Conservation (phyloP, 495 filamentous ascomycete genomes). For the Saxophila tyrrhenica region DNA sequence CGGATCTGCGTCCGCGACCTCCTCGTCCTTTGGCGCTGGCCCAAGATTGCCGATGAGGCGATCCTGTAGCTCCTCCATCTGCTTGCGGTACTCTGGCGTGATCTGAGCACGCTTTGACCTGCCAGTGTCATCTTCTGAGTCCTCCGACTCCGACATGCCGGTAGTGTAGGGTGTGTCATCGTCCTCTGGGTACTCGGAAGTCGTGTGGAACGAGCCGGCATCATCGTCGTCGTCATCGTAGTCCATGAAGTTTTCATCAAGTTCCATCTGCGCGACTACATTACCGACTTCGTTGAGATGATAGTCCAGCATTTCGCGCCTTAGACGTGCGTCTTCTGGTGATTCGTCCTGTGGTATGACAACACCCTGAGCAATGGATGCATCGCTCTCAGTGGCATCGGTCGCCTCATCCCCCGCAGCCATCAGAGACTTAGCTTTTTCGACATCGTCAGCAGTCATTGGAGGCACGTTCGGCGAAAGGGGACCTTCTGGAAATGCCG, state of each 20-base stretch:
- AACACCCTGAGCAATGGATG: constrained; percentile 12
- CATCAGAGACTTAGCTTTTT: not conserved
- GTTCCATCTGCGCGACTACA: constrained; percentile 83
- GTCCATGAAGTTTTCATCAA: constrained; percentile 48
- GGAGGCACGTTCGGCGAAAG: not conserved
- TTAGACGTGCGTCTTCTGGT: constrained; percentile 64
- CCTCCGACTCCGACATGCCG: constrained; percentile 27
- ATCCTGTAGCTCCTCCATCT: constrained; percentile 32
- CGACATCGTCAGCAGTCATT: not conserved
- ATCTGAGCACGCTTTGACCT: constrained; percentile 51
- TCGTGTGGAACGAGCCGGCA: constrained; percentile 30
- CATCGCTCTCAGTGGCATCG: not conserved
- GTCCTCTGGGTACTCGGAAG: constrained; percentile 24
- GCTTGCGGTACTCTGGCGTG: constrained; percentile 54
- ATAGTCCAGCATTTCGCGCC: constrained; percentile 87
- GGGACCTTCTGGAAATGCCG: constrained; percentile 5
- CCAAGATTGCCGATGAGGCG: constrained; percentile 31
- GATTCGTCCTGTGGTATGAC: constrained; percentile 52
- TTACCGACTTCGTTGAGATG: constrained; percentile 72
- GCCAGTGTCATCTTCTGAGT: constrained; percentile 57
- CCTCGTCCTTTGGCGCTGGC: constrained; percentile 16
- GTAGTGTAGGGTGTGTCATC: constrained; percentile 43
- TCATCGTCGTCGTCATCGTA: constrained; percentile 46
- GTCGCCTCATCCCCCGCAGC: not conserved
- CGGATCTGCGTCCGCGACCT: constrained; percentile 12